A percentile compares a stretch with the other conserved stretches of the same genome.
These are phyloP conservation scores for Salinomyces thailandicus DNA, from an alignment of 2,329 filamentous ascomycete genomes.

Conservation along the genomic window DNA sequence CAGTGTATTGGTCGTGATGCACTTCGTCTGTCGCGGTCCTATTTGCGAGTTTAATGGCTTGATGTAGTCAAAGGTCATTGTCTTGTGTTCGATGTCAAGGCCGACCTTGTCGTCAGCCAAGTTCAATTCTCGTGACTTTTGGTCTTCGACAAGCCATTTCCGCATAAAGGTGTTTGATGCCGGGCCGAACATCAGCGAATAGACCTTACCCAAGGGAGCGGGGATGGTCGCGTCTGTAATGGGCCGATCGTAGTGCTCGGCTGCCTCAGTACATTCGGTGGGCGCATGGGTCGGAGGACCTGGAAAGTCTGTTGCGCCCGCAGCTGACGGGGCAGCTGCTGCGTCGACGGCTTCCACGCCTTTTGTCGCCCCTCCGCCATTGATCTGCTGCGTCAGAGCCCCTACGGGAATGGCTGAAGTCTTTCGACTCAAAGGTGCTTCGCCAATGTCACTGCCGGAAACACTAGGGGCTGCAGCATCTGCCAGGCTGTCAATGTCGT, in stretches of 20 bases:
- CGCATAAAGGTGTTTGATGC: conserved; percentile 70
- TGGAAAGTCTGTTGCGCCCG: conserved; percentile 57
- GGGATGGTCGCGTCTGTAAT: conserved; percentile 77
- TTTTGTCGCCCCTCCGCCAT: conserved; percentile 24
- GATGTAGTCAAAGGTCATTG: conserved; percentile 73
- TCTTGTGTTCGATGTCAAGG: conserved; percentile 57
- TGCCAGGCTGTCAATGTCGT: conserved; percentile 49
- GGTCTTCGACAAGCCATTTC: conserved; percentile 75
- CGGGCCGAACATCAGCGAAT: conserved; percentile 75
- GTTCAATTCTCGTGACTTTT: conserved; percentile 80
- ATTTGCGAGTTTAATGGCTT: conserved; percentile 78
- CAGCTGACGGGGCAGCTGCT: conserved; percentile 31
- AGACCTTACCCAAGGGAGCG: conserved; percentile 85
- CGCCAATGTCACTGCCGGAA: conserved; percentile 42
- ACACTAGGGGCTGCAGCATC: conserved; percentile 44
- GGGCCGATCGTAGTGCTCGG: conserved; percentile 71
- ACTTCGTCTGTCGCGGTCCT: conserved; percentile 89
- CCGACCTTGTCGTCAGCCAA: conserved; percentile 75
- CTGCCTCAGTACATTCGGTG: conserved; percentile 73
- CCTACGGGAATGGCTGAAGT: conserved; percentile 46
- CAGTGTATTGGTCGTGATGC: conserved; percentile 75
- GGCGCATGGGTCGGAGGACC: conserved; percentile 71
- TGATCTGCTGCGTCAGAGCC: conserved; percentile 26
- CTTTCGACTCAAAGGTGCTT: conserved; percentile 53
- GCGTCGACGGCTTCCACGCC: conserved; percentile 26